These are phyloP conservation scores for Maudiozyma humilis DNA, from an alignment of 1,139 yeast species.

Conservation along the genomic window DNA sequence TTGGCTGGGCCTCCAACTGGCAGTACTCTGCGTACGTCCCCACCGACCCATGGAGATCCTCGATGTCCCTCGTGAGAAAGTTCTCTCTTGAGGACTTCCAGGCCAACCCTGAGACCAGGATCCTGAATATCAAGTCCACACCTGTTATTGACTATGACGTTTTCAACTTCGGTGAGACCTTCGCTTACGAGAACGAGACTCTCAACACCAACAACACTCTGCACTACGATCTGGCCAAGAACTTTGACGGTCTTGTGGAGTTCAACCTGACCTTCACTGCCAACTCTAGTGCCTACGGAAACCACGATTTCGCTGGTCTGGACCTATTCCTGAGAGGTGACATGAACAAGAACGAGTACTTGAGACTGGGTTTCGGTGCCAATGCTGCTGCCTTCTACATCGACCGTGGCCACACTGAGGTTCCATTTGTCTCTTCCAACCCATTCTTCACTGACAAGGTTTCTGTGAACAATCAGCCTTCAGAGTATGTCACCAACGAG, in stretches of 20 bases:
- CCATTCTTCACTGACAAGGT: conserved; percentile 18
- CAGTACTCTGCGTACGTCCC: conserved; percentile 2
- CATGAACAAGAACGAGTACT: conserved; percentile 13
- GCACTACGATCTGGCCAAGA: background rate
- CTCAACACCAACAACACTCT: background rate
- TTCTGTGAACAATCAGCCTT: conserved; percentile 4
- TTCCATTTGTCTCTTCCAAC: conserved; percentile 15
- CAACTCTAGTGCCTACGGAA: conserved; percentile 11
- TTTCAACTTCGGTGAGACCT: background rate
- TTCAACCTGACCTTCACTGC: conserved; percentile 16
- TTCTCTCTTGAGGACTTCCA: conserved; percentile 3
- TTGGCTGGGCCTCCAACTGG: conserved; percentile 6
- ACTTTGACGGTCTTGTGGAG: conserved; percentile 6
- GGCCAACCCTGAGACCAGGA: conserved; percentile 2
- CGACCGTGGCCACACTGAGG: conserved; percentile 20
- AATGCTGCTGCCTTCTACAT: conserved; percentile 20
- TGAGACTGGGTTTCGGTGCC: conserved; percentile 19
- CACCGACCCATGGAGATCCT: conserved; percentile 7
- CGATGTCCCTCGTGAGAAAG: conserved; percentile 3
- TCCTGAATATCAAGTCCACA: conserved; percentile 2
- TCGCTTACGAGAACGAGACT: background rate
- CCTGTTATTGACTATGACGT: conserved; percentile 2
- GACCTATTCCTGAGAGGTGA: conserved; percentile 13
- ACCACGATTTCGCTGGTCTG: conserved; percentile 12
- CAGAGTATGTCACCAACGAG: background rate